A percentile compares a stretch with the other conserved stretches of the same genome.
Conservation (phyloP, 164 flowering plant genomes). For the Echeveria elegans region DNA sequence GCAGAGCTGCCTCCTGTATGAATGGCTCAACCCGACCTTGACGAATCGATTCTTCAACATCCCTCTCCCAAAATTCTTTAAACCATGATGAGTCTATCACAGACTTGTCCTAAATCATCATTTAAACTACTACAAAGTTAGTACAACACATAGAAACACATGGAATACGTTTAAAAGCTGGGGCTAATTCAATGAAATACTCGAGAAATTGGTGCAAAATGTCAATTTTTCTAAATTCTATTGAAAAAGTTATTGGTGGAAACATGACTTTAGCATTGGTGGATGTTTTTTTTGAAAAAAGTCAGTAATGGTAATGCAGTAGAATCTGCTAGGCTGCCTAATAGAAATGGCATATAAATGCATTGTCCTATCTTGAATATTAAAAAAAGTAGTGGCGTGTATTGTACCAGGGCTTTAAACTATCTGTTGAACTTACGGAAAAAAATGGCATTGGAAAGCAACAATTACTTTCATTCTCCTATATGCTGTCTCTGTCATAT, state of each 20-base stretch:
- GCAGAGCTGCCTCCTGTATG: conserved; percentile 36
- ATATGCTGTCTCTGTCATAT: neutral
- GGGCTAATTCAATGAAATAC: neutral
- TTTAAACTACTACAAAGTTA: neutral
- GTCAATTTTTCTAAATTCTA: neutral
- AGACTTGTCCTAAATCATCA: conserved; percentile 26
- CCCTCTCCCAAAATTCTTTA: conserved; percentile 41
- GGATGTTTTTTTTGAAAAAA: too few species aligned
- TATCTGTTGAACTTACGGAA: too few species aligned
- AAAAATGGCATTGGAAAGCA: neutral
- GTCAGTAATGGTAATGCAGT: too few species aligned
- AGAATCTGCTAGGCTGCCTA: too few species aligned
- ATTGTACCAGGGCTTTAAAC: too few species aligned
- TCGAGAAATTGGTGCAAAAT: neutral
- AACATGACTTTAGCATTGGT: neutral
- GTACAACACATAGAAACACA: neutral
- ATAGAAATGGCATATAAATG: too few species aligned
- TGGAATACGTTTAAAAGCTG: neutral
- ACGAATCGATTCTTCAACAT: conserved; percentile 37
- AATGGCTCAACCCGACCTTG: conserved; percentile 36
- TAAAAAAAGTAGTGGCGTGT: too few species aligned
- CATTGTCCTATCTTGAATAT: too few species aligned
- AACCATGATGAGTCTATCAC: conserved; percentile 23
- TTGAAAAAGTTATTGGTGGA: neutral
- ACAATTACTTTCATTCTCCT: neutral